Evolutionary conservation across 805 yeast species (phyloP).

Genomic region (Starmera pachycereana): DNA sequence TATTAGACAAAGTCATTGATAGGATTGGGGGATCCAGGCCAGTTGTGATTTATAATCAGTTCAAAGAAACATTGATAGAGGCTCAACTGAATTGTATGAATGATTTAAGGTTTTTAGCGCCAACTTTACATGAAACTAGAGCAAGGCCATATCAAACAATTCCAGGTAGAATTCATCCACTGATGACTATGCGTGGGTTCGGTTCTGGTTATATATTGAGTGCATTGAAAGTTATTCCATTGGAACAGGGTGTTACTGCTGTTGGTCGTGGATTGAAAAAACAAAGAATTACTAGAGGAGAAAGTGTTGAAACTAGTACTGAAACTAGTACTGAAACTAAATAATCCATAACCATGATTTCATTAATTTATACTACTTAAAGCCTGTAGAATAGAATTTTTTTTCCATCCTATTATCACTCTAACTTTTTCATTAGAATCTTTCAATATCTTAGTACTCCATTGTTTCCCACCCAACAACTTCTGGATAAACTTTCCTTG

Average conservation of each 20-base stretch:
- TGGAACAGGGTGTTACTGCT: slow-evolving; percentile 52
- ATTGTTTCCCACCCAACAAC: slow-evolving; percentile 19
- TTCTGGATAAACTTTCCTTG: slow-evolving; percentile 41
- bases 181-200: slow-evolving; percentile 86
- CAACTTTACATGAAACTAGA: slow-evolving; percentile 71
- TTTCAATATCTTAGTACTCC: slow-evolving; percentile 37
- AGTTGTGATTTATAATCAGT: slow-evolving; percentile 70
- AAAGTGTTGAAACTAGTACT: slow-evolving; percentile 1
- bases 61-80: slow-evolving; percentile 69
- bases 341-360: slow-evolving; percentile 1
- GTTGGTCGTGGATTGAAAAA: slow-evolving; percentile 47
- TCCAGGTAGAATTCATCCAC: slow-evolving; percentile 89
- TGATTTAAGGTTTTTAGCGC: slow-evolving; percentile 70
- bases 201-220: slow-evolving; percentile 74
- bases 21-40: slow-evolving; percentile 80
- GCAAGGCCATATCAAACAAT: slow-evolving; percentile 86
- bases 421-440: slow-evolving; percentile 47
- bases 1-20: slow-evolving; percentile 53
- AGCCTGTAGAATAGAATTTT: slow-evolving; percentile 5
- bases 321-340: not conserved
- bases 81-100: slow-evolving; percentile 56
- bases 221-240: slow-evolving; percentile 73
- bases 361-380: slow-evolving; percentile 2
- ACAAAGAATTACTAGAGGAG: slow-evolving; percentile 7
- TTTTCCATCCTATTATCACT: slow-evolving; percentile 56